Percentiles rank a stretch among this genome's conserved stretches.
phyloP scores from a whole-genome alignment of 768 basidiomycete genomes.

The Hydnomerulius pinastri region DNA sequence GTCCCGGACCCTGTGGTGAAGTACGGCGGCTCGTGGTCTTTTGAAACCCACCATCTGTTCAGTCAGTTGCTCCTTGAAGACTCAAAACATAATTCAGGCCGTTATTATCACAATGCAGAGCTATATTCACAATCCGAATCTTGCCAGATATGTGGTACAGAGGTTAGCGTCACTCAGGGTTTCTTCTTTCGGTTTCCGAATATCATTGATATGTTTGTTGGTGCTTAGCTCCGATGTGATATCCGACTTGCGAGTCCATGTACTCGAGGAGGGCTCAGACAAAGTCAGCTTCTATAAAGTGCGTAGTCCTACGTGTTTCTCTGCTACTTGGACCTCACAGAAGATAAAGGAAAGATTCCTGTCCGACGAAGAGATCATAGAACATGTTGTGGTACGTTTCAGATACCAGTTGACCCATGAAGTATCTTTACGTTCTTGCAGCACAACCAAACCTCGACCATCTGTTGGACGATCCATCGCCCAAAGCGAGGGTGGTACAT shows the following conservation, averaged over 20 bases:
- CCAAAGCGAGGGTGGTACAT: constrained; percentile 87
- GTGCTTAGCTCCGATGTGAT: constrained; percentile 70
- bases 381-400: constrained; percentile 64
- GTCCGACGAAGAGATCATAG: constrained; percentile 73
- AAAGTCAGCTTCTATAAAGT: constrained; percentile 78
- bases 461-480: constrained; percentile 77
- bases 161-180: constrained; percentile 19
- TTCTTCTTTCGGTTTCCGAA: neutral
- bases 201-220: neutral
- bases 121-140: constrained; percentile 28
- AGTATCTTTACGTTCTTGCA: constrained; percentile 21
- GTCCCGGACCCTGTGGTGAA: too few relatives aligned
- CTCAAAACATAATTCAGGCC: too few relatives aligned
- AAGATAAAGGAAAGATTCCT: constrained; percentile 69
- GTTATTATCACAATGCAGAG: constrained; percentile 17
- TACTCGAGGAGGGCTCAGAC: constrained; percentile 56
- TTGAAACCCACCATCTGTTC: constrained; percentile 10
- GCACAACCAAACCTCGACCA: constrained; percentile 67
- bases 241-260: constrained; percentile 65
- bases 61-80: neutral
- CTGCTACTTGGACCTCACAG: constrained; percentile 9
- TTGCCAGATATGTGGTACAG: constrained; percentile 33
- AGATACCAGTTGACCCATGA: neutral
- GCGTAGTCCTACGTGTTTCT: constrained; percentile 14
- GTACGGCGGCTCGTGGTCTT: constrained; percentile 3